Conservation (phyloP, 2,329 filamentous ascomycete species). For the Aureobasidium lini region DNA sequence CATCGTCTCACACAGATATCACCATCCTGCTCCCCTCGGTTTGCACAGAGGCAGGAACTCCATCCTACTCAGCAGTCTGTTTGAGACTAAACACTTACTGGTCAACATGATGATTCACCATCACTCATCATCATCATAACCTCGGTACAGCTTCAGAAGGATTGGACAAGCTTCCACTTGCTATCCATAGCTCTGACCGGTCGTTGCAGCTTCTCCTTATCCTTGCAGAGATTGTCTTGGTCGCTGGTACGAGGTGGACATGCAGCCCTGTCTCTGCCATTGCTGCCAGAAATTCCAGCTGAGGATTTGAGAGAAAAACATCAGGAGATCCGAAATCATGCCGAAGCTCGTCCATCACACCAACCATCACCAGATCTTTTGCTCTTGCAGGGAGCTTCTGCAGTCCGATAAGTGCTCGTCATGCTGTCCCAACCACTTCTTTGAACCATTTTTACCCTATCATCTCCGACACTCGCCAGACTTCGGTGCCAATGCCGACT, state of each 20-base stretch:
- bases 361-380: slow-evolving; percentile 7
- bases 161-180: no score
- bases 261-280: not conserved
- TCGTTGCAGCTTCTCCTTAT: no score
- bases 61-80: no score
- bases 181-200: no score
- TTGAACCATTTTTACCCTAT: not conserved
- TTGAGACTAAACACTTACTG: not conserved
- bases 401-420: not conserved
- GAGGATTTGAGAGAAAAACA: not conserved
- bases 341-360: not conserved
- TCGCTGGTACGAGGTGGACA: not conserved
- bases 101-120: not conserved
- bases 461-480: not conserved
- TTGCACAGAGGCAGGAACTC: no score
- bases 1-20: not conserved
- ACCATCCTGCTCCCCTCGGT: not conserved
- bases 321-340: slow-evolving; percentile 8
- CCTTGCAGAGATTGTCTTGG: not conserved
- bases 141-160: not conserved
- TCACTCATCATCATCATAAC: not conserved
- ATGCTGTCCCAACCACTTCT: not conserved
- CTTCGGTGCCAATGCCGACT: not conserved
- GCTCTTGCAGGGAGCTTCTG: not conserved
- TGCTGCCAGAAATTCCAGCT: not conserved